Conservation (phyloP, 2,329 filamentous ascomycete genomes). For the Stemphylium beticola region DNA sequence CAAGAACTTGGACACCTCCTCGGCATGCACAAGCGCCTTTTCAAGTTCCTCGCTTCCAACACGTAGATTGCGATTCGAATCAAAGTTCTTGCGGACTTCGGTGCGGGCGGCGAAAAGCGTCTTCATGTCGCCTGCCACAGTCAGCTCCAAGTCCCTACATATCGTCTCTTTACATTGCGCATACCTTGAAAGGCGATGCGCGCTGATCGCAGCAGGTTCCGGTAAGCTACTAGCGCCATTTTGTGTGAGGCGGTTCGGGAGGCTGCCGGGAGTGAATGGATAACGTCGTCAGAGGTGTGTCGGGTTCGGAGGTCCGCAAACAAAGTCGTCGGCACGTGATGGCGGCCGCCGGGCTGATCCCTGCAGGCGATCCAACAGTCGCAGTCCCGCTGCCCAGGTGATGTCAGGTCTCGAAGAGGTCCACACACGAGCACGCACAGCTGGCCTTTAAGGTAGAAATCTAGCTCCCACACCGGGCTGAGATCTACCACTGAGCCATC, state of each 20-base stretch:
- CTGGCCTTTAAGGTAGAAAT: constrained; percentile 28
- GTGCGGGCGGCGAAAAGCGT: constrained; percentile 73
- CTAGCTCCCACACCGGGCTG: constrained; percentile 36
- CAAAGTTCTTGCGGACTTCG: constrained; percentile 77
- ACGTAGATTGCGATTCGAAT: constrained; percentile 66
- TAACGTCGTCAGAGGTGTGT: background rate
- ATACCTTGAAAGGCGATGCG: constrained; percentile 83
- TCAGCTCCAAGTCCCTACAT: background rate
- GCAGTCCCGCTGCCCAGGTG: constrained; percentile 22
- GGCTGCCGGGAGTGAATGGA: background rate
- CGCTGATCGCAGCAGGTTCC: constrained; percentile 79
- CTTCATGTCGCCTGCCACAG: constrained; percentile 67
- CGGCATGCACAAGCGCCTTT: constrained; percentile 75
- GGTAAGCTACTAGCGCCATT: constrained; percentile 78
- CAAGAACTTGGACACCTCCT: constrained; percentile 81
- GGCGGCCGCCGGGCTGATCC: constrained; percentile 17
- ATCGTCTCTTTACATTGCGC: background rate
- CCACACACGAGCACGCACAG: constrained; percentile 36
- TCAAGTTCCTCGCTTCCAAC: constrained; percentile 64
- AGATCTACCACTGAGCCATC: constrained; percentile 26
- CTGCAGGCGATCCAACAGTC: constrained; percentile 32
- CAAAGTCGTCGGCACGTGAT: constrained; percentile 29
- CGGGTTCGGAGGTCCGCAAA: constrained; percentile 20
- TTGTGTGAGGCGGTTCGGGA: constrained; percentile 6
- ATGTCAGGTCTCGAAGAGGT: constrained; percentile 23